A percentile compares a stretch with the other conserved stretches of the same genome.
phyloP scores from a whole-genome alignment of 1,139 yeast species.

The Suhomyces ambrosiae region DNA sequence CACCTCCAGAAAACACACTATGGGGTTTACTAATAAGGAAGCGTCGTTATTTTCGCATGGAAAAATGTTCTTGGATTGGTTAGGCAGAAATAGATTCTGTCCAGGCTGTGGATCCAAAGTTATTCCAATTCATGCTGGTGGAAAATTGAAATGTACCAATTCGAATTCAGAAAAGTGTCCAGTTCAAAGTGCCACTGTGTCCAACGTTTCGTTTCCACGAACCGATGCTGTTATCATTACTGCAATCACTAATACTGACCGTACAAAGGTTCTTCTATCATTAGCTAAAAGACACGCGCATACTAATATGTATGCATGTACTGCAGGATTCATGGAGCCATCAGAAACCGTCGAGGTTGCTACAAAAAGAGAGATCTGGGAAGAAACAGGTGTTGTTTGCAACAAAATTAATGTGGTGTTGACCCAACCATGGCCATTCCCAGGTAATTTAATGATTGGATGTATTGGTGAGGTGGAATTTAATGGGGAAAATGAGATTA shows the following conservation, averaged over 20 bases:
- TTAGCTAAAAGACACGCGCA: constrained; percentile 57
- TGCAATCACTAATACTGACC: constrained; percentile 66
- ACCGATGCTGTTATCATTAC: constrained; percentile 88
- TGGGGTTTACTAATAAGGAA: constrained; percentile 46
- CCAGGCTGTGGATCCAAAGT: constrained; percentile 84
- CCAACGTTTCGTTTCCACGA: constrained; percentile 79
- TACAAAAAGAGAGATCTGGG: constrained; percentile 88
- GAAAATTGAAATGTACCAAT: constrained; percentile 66
- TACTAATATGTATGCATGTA: constrained; percentile 68
- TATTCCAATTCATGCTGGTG: constrained; percentile 79
- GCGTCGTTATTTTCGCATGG: constrained; percentile 79
- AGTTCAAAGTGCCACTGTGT: constrained; percentile 54
- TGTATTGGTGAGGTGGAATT: constrained; percentile 73
- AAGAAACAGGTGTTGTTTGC: constrained; percentile 85
- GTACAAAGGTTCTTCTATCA: constrained; percentile 69
- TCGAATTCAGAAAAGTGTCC: constrained; percentile 50
- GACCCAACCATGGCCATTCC: constrained; percentile 97
- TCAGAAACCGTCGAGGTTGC: constrained; percentile 90
- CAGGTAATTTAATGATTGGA: constrained; percentile 91
- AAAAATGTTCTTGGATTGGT: constrained; percentile 86
- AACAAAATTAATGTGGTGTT: constrained; percentile 59
- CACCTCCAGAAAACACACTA: constrained; percentile 38
- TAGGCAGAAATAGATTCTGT: constrained; percentile 71
- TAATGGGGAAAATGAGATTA: constrained; percentile 58
- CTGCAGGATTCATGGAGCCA: constrained; percentile 96